A percentile compares a stretch with the other conserved stretches of the same genome.
phyloP scores from a whole-genome alignment of 139 green algal species.

The Chlorella sp. region DNA sequence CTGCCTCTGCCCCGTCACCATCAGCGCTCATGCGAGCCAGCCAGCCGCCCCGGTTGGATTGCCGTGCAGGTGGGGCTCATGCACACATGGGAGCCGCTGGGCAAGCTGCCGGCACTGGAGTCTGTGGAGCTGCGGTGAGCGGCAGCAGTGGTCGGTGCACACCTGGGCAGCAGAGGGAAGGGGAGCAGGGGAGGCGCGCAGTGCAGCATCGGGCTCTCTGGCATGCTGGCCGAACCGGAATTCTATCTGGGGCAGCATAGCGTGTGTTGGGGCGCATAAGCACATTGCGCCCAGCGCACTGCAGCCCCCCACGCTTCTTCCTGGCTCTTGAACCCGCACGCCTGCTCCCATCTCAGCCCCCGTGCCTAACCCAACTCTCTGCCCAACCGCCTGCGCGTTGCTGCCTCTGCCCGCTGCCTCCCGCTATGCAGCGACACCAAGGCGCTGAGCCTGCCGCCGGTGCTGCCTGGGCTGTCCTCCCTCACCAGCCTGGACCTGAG shows the following conservation, averaged over 20 bases:
- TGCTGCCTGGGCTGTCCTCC: constrained; percentile 6
- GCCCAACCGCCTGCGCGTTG: not conserved
- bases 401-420: not conserved
- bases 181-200: not conserved
- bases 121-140: constrained; percentile 30
- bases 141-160: not conserved
- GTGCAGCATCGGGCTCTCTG: too few species aligned
- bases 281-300: not conserved
- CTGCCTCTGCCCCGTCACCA: too few species aligned
- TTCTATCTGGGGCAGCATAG: not conserved
- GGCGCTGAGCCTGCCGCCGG: not conserved
- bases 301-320: not conserved
- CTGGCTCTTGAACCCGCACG: not conserved
- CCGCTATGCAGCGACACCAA: constrained; percentile 15
- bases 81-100: constrained; percentile 20
- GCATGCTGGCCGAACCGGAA: too few species aligned
- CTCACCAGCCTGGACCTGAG: constrained; percentile 34
- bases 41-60: not conserved
- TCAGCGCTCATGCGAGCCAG: not conserved
- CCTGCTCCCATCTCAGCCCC: not conserved
- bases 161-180: too few species aligned
- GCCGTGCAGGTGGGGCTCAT: not conserved
- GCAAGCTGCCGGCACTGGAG: constrained; percentile 26
- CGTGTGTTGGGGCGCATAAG: not conserved
- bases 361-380: too few species aligned